Evolutionary conservation across 1,284 basidiomycete genomes (phyloP), one percentile per base, ranked within the genome.

Genomic region (Caloboletus inedulis): DNA sequence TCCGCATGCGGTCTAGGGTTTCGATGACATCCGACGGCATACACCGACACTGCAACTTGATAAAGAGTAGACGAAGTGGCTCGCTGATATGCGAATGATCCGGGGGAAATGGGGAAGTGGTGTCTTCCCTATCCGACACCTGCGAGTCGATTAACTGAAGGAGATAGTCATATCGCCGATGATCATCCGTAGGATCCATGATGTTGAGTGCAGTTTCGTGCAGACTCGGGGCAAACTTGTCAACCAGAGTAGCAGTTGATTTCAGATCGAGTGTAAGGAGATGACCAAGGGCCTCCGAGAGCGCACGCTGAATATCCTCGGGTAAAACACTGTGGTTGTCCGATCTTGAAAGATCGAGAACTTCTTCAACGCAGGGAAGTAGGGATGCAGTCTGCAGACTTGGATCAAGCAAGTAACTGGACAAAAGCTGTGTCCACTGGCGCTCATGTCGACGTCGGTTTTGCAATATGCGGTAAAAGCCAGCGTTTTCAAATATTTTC

Each of bases 391-490:
- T 63, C n/a, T 74, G 79, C 21, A 89, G 69, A 37, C 85, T 82
- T 0, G 81, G 77, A 68, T 98, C 94, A n/a, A 82, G 77, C 31
- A 98, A 67, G 59, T 87, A 88, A 3, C 90, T 87, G 35, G 76
- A 73, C 27, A 95, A 70, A 31, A 98, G 75, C 8, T 79, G 74
- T 4, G 81, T 75, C 94, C 94, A 99, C 55, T 82, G 79, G 39
- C 74, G 77, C 50, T 94, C 90, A 43, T 85, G 83, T 18, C 82
- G 77, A 72, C 94, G 87, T 72, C 89, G 89, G 1, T 81, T 77
- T 30, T 92, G 84, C 21, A 99, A 74, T 54, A 99, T 95, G 40
- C 93, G 84, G 69, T 86, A 94, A 72, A 99, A 99, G 0, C 89
- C 84, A 1, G 96, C 95, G 16, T 76, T 62, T 64, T 91, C 84